Evolutionary conservation across 1,139 yeast species (phyloP).

Genomic region (Pichia sp.): DNA sequence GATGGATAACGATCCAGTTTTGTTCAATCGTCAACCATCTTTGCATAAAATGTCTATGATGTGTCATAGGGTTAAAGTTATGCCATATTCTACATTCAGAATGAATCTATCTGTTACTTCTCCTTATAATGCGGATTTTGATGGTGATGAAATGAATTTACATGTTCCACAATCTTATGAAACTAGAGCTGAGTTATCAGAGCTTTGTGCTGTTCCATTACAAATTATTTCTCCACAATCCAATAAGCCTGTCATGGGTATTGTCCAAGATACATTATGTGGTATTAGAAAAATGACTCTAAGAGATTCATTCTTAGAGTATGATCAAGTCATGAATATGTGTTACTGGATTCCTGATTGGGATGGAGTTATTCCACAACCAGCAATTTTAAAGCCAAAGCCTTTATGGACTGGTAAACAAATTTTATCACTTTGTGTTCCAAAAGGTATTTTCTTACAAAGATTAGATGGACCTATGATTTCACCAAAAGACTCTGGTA

Average conservation of each 20-base stretch:
- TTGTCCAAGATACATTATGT: constrained; percentile 96
- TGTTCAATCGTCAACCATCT: constrained; percentile 98
- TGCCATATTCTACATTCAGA: constrained; percentile 98
- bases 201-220: constrained; percentile 92
- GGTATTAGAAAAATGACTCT: constrained; percentile 94
- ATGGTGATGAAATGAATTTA: constrained; percentile 99
- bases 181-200: constrained; percentile 91
- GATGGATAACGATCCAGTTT: constrained; percentile 94
- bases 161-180: constrained; percentile 99
- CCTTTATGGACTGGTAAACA: constrained; percentile 99
- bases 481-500: constrained; percentile 85
- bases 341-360: constrained; percentile 97
- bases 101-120: constrained; percentile 94
- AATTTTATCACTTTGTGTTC: constrained; percentile 84
- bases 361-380: constrained; percentile 99
- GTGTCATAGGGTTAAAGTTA: constrained; percentile 98
- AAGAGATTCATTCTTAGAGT: constrained; percentile 82
- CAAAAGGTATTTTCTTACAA: constrained; percentile 90
- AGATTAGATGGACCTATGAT: constrained; percentile 86
- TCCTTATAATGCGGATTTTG: constrained; percentile 99
- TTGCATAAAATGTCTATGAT: constrained; percentile 99
- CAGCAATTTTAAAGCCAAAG: constrained; percentile 89
- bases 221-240: constrained; percentile 98
- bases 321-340: constrained; percentile 93
- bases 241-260: constrained; percentile 99